These are phyloP conservation scores for Diutina sp. DNA, from an alignment of 1,139 yeast species.

Conservation along the genomic window DNA sequence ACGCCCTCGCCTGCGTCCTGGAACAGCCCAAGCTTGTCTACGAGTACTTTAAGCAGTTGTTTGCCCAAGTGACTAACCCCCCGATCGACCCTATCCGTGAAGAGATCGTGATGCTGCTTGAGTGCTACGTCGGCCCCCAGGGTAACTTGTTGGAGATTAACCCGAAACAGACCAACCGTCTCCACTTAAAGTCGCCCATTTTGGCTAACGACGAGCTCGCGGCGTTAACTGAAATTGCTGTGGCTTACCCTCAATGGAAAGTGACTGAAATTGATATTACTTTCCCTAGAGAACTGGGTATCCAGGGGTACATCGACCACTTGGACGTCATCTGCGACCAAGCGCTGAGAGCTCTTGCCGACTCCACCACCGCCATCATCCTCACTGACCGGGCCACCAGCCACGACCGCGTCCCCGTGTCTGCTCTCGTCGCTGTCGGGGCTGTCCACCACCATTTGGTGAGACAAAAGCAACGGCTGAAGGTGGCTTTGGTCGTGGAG, in stretches of 20 bases:
- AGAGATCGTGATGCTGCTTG: conserved; percentile 91
- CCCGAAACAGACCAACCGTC: conserved; percentile 82
- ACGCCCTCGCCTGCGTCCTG: conserved; percentile 91
- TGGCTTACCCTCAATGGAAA: conserved; percentile 79
- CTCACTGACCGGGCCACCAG: conserved; percentile 60
- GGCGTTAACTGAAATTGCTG: conserved; percentile 60
- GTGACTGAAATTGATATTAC: conserved; percentile 77
- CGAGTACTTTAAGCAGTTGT: conserved; percentile 91
- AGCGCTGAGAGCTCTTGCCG: conserved; percentile 76
- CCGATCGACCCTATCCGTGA: conserved; percentile 98
- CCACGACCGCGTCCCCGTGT: conserved; percentile 59
- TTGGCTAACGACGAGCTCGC: conserved; percentile 59
- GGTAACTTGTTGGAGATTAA: conserved; percentile 91
- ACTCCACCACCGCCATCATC: conserved; percentile 60
- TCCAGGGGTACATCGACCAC: conserved; percentile 73
- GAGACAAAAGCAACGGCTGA: conserved; percentile 90
- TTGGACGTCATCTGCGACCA: conserved; percentile 80
- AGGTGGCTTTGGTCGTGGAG: conserved; percentile 83
- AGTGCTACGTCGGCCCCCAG: conserved; percentile 95
- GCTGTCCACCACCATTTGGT: conserved; percentile 96
- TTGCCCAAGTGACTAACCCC: conserved; percentile 98
- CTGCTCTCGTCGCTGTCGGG: conserved; percentile 91
- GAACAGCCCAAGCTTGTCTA: conserved; percentile 84
- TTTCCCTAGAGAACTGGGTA: conserved; percentile 72
- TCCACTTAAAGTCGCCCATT: conserved; percentile 73